A percentile compares a stretch with the other conserved stretches of the same genome.
These are phyloP conservation scores for Ambrosia artemisiifolia DNA, from an alignment of 129 eudicot genomes.

Conservation along the genomic window DNA sequence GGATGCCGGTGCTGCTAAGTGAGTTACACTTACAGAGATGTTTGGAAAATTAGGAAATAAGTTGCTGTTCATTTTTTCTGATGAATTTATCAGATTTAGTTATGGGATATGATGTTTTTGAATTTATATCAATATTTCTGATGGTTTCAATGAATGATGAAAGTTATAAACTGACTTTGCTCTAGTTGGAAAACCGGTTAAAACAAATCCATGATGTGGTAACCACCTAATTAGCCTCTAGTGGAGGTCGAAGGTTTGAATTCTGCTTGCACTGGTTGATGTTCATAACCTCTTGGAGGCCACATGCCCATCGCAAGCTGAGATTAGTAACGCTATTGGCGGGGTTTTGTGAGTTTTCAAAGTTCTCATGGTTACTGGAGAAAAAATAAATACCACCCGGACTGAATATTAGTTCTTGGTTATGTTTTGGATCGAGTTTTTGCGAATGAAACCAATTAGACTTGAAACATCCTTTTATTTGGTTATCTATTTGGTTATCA, in stretches of 20 bases:
- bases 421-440: neutral
- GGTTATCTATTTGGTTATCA: neutral
- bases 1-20: slow-evolving; percentile 12
- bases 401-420: neutral
- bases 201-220: no score
- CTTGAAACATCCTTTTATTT: neutral
- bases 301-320: no score
- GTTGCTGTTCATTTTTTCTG: neutral
- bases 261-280: no score
- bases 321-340: no score
- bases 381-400: no score
- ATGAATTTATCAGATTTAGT: no score
- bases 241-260: no score
- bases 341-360: no score
- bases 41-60: neutral
- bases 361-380: no score
- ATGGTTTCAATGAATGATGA: neutral
- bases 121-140: neutral
- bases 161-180: neutral
- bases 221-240: no score
- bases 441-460: neutral
- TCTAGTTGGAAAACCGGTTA: neutral
- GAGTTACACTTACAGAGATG: neutral
- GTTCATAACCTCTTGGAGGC: no score
- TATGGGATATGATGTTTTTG: neutral